Evolutionary conservation across 148 eudicot species (phyloP).

Genomic region (Camellia sinensis): DNA sequence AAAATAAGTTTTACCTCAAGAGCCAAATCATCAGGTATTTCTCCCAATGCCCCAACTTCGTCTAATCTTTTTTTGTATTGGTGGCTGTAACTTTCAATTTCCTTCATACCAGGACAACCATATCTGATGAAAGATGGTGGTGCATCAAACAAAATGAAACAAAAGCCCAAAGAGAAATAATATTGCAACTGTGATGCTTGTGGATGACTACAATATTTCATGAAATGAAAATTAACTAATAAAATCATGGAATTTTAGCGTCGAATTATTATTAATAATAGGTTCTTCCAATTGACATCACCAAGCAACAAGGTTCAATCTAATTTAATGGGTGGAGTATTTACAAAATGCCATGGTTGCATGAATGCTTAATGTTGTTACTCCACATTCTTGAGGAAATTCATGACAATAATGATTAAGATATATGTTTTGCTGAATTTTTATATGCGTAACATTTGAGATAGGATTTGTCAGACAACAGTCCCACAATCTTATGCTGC

Average conservation of each 20-base stretch:
- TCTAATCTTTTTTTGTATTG: constrained; percentile 65
- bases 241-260: too few relatives aligned
- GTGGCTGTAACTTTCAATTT: constrained; percentile 62
- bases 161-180: background rate
- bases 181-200: too few relatives aligned
- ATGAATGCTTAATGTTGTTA: background rate
- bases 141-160: background rate
- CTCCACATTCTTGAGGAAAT: background rate
- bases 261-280: background rate
- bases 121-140: constrained; percentile 37
- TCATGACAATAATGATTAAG: background rate
- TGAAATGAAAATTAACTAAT: too few relatives aligned
- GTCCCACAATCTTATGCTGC: background rate
- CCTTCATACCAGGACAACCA: constrained; percentile 75
- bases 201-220: too few relatives aligned
- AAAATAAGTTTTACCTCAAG: constrained; percentile 59
- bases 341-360: background rate
- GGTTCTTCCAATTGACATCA: background rate
- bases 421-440: background rate
- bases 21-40: constrained; percentile 75
- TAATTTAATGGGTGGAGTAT: background rate
- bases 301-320: background rate
- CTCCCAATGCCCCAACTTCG: constrained; percentile 72
- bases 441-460: background rate
- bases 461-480: background rate